These are phyloP conservation scores for Alternaria metachromatica DNA, from an alignment of 2,329 filamentous ascomycete genomes.

Conservation along the genomic window DNA sequence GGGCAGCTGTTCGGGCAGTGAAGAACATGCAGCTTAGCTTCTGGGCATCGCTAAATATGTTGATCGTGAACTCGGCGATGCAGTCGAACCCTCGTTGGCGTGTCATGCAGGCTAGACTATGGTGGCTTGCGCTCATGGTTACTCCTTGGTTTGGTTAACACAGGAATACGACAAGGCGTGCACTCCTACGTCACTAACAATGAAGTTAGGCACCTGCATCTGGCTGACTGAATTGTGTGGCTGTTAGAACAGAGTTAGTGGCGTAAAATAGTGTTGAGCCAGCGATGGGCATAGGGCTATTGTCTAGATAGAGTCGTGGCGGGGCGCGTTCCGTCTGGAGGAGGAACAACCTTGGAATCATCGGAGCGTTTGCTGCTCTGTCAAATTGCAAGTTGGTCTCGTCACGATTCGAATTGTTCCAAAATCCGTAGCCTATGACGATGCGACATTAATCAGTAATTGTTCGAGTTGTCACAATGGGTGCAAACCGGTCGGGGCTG, in stretches of 20 bases:
- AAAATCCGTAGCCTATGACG: neutral
- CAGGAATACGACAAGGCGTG: neutral
- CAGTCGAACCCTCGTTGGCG: neutral
- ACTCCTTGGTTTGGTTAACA: neutral
- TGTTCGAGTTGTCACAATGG: neutral
- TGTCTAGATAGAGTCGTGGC: neutral
- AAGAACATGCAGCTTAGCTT: neutral
- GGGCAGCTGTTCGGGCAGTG: neutral
- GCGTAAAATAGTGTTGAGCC: neutral
- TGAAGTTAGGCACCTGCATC: neutral
- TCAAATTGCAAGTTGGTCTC: neutral
- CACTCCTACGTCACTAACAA: neutral
- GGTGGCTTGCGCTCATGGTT: neutral
- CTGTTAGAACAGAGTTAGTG: neutral
- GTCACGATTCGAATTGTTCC: neutral
- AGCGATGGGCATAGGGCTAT: neutral
- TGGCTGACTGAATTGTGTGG: neutral
- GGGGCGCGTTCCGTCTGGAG: neutral
- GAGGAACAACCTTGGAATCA: neutral
- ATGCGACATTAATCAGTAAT: neutral
- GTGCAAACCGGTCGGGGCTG: neutral
- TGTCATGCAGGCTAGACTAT: neutral
- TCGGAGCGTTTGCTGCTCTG: neutral
- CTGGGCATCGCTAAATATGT: neutral
- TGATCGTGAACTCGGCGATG: neutral